phyloP scores from a whole-genome alignment of 2,329 filamentous ascomycete species.

The Alternaria sp. region DNA sequence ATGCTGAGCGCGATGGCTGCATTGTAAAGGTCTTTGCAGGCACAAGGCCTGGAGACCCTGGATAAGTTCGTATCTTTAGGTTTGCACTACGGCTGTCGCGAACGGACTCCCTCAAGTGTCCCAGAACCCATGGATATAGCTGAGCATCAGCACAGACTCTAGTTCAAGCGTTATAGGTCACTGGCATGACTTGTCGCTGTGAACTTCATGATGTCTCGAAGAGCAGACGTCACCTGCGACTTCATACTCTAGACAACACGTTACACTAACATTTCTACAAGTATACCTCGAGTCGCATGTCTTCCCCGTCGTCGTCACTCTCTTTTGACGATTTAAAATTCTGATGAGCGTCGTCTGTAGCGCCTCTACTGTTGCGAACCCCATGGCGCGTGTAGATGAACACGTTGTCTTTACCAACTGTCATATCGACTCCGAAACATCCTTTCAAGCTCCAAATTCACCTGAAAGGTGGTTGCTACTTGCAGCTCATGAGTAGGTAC shows the following conservation, averaged over 20 bases:
- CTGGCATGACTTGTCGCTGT: not conserved
- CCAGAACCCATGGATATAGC: not conserved
- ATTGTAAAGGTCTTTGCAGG: not conserved
- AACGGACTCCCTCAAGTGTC: slow-evolving; percentile 3
- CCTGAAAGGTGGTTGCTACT: not conserved
- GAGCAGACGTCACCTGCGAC: not conserved
- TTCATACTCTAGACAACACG: too few species aligned
- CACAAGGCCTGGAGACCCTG: slow-evolving; percentile 5
- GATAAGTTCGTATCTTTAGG: slow-evolving; percentile 6
- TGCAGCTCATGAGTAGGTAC: not conserved
- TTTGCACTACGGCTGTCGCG: slow-evolving; percentile 13
- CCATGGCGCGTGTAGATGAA: too few species aligned
- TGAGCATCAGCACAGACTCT: slow-evolving; percentile 5
- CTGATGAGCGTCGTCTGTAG: too few species aligned
- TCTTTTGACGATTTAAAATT: too few species aligned
- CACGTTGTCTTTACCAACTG: not conserved
- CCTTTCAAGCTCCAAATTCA: rapidly evolving
- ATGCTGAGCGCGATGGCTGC: not conserved
- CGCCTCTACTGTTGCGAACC: too few species aligned
- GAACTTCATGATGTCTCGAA: not conserved
- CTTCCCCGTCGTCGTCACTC: too few species aligned
- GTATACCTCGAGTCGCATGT: too few species aligned
- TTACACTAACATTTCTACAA: too few species aligned
- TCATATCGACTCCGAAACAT: not conserved
- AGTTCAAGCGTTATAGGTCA: not conserved